Evolutionary conservation across 2,329 filamentous ascomycete species (phyloP), one percentile per base, ranked within the genome.

Genomic region (Scleromitrula shiraiana): DNA sequence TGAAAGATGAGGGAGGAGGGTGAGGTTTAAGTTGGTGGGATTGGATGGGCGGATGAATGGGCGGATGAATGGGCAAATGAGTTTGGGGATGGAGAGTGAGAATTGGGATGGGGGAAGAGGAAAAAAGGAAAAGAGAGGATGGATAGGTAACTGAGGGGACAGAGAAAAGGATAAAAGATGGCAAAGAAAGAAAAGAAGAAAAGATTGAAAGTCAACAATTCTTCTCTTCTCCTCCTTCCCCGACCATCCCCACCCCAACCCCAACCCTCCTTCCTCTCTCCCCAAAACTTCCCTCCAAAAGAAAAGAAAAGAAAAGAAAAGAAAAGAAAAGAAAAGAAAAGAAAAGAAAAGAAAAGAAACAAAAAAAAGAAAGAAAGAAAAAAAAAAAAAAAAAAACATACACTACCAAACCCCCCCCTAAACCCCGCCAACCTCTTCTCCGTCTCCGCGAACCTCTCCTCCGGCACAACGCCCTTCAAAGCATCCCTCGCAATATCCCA

Each of bases 401-500:
- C 83, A 45, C 87, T 86, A 58, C 88, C 90, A 58, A 89, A 87
- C 17, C 68, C 88, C 49, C 64, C 80, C 69, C 76, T 77, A 73
- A 95, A 91, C 7, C 69, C 70, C 50, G 69, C 64, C 30, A 64
- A 22, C 9, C 39, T 57, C 23, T 51, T 17, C 48, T 62, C 58
- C 0, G 56, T 59, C 1, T 37, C 44, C 9, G 52, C 41, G 38
- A 41, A 63, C n/a, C 41, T 17, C 7, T 57, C 60, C 3, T 68
- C 73, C 24, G 85, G 79, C 20, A 93, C 81, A 50, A 89, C 76
- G 19, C 72, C 71, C 70, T 83, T 80, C 50, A 91, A 73, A 45
- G 76, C 69, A 23, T 82, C 78, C 52, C 72, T 68, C 47, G 80
- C 75, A 51, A 88, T 73, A 64, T 88, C 82, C 91, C 90, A 96